These are phyloP conservation scores for Yamadazyma kitorensis DNA, from an alignment of 805 yeast genomes.

Conservation along the genomic window DNA sequence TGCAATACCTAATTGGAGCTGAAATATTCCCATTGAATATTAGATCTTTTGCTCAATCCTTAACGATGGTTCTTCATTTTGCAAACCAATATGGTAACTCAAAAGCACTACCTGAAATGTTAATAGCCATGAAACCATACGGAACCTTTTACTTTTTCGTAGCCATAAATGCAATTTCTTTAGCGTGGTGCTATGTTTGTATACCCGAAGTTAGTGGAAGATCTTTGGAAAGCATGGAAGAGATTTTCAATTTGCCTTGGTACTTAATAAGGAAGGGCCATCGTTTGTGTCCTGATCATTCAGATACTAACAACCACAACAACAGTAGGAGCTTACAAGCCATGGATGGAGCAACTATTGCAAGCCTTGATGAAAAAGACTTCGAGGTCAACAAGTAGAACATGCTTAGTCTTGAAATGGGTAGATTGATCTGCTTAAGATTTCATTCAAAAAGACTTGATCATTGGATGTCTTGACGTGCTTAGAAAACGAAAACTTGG, in stretches of 20 bases:
- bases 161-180: slow-evolving; percentile 37
- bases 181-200: slow-evolving; percentile 45
- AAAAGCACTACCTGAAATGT: slow-evolving; percentile 50
- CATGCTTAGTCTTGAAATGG: too few relatives aligned
- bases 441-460: background rate
- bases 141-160: slow-evolving; percentile 52
- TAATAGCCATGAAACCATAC: slow-evolving; percentile 40
- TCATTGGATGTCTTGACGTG: background rate
- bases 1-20: slow-evolving; percentile 51
- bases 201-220: slow-evolving; percentile 45
- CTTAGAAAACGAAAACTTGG: background rate
- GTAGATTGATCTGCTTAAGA: background rate
- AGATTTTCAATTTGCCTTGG: slow-evolving; percentile 52
- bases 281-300: slow-evolving; percentile 44
- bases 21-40: slow-evolving; percentile 51
- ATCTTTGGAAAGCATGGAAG: slow-evolving; percentile 46
- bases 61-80: slow-evolving; percentile 52
- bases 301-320: slow-evolving; percentile 27
- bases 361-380: too few relatives aligned
- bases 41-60: slow-evolving; percentile 46
- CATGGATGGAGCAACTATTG: too few relatives aligned
- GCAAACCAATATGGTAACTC: slow-evolving; percentile 55
- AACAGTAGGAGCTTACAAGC: too few relatives aligned
- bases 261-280: slow-evolving; percentile 50
- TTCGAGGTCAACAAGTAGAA: too few relatives aligned